These are phyloP conservation scores for Bullera alba DNA, from an alignment of 768 basidiomycete species.

Conservation along the genomic window DNA sequence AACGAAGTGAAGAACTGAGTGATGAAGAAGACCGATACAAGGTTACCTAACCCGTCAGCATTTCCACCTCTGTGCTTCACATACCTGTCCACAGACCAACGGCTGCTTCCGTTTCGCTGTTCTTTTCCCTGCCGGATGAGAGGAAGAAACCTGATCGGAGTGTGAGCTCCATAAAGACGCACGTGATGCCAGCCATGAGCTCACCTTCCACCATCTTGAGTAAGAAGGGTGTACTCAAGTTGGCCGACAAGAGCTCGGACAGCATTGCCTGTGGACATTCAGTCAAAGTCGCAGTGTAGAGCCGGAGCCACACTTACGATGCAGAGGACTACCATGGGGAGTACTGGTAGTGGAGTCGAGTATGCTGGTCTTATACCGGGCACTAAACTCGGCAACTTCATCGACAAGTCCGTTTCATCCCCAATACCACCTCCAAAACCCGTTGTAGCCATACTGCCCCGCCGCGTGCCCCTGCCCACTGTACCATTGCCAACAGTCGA, in stretches of 20 bases:
- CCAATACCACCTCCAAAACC: background rate
- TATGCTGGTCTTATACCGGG: constrained; percentile 44
- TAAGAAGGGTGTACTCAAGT: constrained; percentile 83
- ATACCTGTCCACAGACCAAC: constrained; percentile 84
- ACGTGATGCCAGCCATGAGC: background rate
- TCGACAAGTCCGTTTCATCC: constrained; percentile 10
- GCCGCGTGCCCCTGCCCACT: background rate
- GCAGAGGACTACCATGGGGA: constrained; percentile 87
- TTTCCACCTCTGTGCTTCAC: constrained; percentile 73
- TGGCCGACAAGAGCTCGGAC: constrained; percentile 88
- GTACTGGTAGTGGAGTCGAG: constrained; percentile 67
- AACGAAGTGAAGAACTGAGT: constrained; percentile 93
- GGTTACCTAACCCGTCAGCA: constrained; percentile 70
- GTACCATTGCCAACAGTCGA: constrained; percentile 2
- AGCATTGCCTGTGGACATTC: constrained; percentile 64
- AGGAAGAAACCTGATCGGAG: constrained; percentile 39
- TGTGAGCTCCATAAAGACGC: background rate
- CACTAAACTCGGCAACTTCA: constrained; percentile 38
- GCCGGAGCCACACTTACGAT: constrained; percentile 56
- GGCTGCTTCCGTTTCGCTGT: constrained; percentile 67
- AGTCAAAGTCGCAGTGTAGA: constrained; percentile 1
- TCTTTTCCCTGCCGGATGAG: constrained; percentile 49
- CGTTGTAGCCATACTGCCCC: background rate
- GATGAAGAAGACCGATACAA: constrained; percentile 93
- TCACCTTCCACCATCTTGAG: constrained; percentile 87